Percentiles rank a stretch among this genome's conserved stretches.
Conservation (phyloP, 768 basidiomycete species). For the Mycena belliarum region DNA sequence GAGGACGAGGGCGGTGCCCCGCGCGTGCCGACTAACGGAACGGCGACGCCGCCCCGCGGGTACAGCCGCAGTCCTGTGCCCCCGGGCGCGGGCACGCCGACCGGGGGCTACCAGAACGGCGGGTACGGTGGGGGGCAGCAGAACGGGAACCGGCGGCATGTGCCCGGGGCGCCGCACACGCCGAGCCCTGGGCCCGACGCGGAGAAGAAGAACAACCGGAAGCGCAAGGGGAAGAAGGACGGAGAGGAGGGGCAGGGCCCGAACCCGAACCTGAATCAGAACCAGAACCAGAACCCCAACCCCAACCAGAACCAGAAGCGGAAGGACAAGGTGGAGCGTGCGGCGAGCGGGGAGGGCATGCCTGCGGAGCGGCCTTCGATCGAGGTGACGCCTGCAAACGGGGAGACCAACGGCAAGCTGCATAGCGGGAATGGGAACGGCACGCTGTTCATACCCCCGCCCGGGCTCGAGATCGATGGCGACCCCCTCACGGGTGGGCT, state of each 20-base stretch:
- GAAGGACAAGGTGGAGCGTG: slow-evolving; percentile 36
- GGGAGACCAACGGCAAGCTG: slow-evolving; percentile 19
- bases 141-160: slow-evolving; percentile 53
- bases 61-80: slow-evolving; percentile 60
- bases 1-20: slow-evolving; percentile 85
- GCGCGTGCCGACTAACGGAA: slow-evolving; percentile 50
- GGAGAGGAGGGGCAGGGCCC: slow-evolving; percentile 33
- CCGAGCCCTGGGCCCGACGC: slow-evolving; percentile 48
- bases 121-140: slow-evolving; percentile 28
- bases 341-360: slow-evolving; percentile 29
- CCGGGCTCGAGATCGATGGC: slow-evolving; percentile 25
- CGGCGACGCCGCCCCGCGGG: slow-evolving; percentile 61
- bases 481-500: slow-evolving; percentile 52
- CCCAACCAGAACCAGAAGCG: slow-evolving; percentile 28
- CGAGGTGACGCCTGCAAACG: slow-evolving; percentile 31
- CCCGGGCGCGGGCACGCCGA: slow-evolving; percentile 40
- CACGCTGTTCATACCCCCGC: slow-evolving; percentile 22
- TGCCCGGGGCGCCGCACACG: slow-evolving; percentile 69
- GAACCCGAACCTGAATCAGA: background rate
- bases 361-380: slow-evolving; percentile 36
- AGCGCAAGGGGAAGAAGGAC: slow-evolving; percentile 53
- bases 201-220: slow-evolving; percentile 45
- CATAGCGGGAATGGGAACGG: slow-evolving; percentile 21
- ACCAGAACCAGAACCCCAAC: background rate
- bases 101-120: slow-evolving; percentile 37